phyloP scores from a whole-genome alignment of 2,329 filamentous ascomycete species.

The Didymella glomerata region DNA sequence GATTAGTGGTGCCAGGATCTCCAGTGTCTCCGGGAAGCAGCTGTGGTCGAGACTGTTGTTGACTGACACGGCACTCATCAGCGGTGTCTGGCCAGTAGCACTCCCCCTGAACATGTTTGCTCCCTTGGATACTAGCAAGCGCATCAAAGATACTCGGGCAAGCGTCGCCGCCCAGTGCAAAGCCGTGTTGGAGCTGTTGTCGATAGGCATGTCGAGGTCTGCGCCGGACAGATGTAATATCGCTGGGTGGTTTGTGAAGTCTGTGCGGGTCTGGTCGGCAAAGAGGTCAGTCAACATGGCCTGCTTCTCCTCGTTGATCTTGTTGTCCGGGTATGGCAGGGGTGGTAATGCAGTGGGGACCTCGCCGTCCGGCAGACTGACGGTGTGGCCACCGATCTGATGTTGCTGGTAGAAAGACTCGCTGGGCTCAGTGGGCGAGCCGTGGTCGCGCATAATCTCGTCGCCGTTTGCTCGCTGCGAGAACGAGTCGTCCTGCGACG shows the following conservation, averaged over 20 bases:
- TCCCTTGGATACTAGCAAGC: constrained; percentile 81
- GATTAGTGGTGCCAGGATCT: constrained; percentile 87
- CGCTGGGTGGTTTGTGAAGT: constrained; percentile 78
- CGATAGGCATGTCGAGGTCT: constrained; percentile 92
- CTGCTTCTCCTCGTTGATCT: constrained; percentile 80
- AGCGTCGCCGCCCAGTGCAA: constrained; percentile 96
- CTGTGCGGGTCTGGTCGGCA: constrained; percentile 66
- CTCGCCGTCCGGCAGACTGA: constrained; percentile 59
- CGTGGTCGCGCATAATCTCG: constrained; percentile 64
- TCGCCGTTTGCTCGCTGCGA: constrained; percentile 56
- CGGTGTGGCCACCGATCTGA: constrained; percentile 57
- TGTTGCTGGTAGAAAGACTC: constrained; percentile 70
- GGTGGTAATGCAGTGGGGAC: constrained; percentile 70
- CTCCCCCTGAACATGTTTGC: constrained; percentile 91
- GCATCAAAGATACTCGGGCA: constrained; percentile 81
- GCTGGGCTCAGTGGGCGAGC: constrained; percentile 79
- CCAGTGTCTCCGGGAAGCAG: constrained; percentile 88
- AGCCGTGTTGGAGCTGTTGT: constrained; percentile 86
- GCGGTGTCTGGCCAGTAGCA: constrained; percentile 84
- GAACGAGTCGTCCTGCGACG: constrained; percentile 53
- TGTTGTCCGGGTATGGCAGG: constrained; percentile 64
- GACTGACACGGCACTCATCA: constrained; percentile 91
- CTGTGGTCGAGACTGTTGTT: constrained; percentile 93
- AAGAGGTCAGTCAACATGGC: constrained; percentile 78
- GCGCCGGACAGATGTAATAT: constrained; percentile 77